A percentile compares a stretch with the other conserved stretches of the same genome.
These are phyloP conservation scores for Neonothopanus nambi DNA, from an alignment of 1,284 basidiomycete genomes.

Conservation along the genomic window DNA sequence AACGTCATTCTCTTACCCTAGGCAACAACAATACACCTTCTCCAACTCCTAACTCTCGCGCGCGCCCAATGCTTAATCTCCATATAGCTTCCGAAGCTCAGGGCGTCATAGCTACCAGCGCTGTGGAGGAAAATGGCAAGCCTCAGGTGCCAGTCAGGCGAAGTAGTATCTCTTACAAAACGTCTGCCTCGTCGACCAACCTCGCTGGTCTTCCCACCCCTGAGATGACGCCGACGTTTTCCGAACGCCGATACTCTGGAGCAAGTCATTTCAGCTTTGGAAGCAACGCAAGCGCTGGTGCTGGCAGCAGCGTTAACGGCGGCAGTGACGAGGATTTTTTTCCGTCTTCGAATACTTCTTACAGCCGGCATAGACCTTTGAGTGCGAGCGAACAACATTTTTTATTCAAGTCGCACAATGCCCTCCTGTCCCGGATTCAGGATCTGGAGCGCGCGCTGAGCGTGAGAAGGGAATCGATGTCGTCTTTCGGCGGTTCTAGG, in stretches of 20 bases:
- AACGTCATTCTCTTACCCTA: background rate
- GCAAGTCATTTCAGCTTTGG: slow-evolving; percentile 28
- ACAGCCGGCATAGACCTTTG: slow-evolving; percentile 44
- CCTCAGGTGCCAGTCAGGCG: slow-evolving; percentile 28
- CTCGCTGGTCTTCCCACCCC: slow-evolving; percentile 63
- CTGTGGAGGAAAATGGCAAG: slow-evolving; percentile 1
- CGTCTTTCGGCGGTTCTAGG: slow-evolving; percentile 28
- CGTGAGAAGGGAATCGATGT: slow-evolving; percentile 9
- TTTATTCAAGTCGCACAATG: slow-evolving; percentile 77
- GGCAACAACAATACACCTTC: slow-evolving; percentile 10
- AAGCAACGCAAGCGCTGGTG: slow-evolving; percentile 15
- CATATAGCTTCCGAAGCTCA: slow-evolving; percentile 16
- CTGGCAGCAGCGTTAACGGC: slow-evolving; percentile 18
- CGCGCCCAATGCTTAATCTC: slow-evolving; percentile 30
- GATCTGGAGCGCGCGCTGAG: slow-evolving; percentile 73
- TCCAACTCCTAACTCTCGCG: slow-evolving; percentile 23
- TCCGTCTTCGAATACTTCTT: slow-evolving; percentile 9
- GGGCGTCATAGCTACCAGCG: background rate
- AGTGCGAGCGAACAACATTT: slow-evolving; percentile 75
- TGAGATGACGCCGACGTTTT: slow-evolving; percentile 65
- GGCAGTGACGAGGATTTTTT: slow-evolving; percentile 42
- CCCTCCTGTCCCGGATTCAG: slow-evolving; percentile 75
- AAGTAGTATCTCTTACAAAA: slow-evolving; percentile 73
- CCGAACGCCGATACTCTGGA: slow-evolving; percentile 39
- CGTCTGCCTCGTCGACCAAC: slow-evolving; percentile 39